These are phyloP conservation scores for Laguncularia racemosa DNA, from an alignment of 345 rosid species.

Conservation along the genomic window DNA sequence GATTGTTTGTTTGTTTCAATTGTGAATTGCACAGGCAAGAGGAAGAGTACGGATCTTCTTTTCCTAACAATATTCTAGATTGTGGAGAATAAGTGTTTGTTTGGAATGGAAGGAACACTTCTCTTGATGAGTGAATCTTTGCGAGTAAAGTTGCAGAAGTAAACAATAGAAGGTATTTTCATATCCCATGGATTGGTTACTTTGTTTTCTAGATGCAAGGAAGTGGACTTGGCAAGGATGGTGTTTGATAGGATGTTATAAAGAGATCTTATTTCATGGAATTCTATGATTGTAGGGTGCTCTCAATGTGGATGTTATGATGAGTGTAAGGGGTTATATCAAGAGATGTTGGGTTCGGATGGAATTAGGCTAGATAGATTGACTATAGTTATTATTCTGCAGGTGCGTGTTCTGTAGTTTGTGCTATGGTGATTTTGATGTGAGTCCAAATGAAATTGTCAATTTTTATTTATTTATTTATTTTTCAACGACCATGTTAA, in stretches of 20 bases:
- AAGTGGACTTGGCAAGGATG: slow-evolving; percentile 33
- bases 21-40: no score
- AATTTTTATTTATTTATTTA: not conserved
- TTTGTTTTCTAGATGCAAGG: slow-evolving; percentile 48
- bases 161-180: no score
- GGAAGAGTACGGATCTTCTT: no score
- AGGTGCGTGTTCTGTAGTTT: slow-evolving; percentile 75
- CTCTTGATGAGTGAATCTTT: no score
- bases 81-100: no score
- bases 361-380: slow-evolving; percentile 52
- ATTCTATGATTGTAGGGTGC: slow-evolving; percentile 77
- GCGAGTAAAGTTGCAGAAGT: no score
- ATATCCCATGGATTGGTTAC: slow-evolving; percentile 62
- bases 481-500: not conserved
- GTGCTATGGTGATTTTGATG: slow-evolving; percentile 10
- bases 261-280: slow-evolving; percentile 78
- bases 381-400: slow-evolving; percentile 53
- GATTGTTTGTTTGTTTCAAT: no score
- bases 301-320: slow-evolving; percentile 61
- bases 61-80: no score
- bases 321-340: slow-evolving; percentile 58
- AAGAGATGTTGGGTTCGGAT: slow-evolving; percentile 37
- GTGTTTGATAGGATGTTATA: slow-evolving; percentile 52
- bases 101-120: no score
- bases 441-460: not conserved